Evolutionary conservation across 2,329 filamentous ascomycete genomes (phyloP), one percentile per base, ranked within the genome.

Genomic region (Myriangium duriaei): DNA sequence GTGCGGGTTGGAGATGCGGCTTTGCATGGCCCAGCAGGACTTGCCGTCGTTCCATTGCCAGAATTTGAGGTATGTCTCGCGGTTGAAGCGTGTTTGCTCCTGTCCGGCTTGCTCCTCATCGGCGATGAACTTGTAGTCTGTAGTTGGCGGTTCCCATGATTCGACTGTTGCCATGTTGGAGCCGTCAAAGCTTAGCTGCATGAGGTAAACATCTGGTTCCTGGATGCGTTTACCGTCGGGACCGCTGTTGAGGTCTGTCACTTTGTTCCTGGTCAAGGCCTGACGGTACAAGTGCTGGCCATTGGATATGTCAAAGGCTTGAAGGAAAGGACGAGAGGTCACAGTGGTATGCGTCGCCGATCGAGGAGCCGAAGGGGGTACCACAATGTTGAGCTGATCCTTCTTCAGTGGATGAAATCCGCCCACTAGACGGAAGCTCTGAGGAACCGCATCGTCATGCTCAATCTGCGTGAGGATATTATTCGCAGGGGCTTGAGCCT

Each of bases 101-200:
- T 47, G 39, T 6, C 50, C 41, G 28, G 45, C 48, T 11, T 54
- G 50, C 34, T 61, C 52, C 30, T 62, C 58, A 10, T 57, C 50
- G 36, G 66, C 58, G 17, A 81, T 57, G 40, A 70, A 69, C 28
- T 73, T 69, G 11, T 82, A 60, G 52, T 95, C 86, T 42, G 72
- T 65, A 10, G 64, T 61, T 7, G 82, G 75, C 1, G 86, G 86
- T 36, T 72, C 70, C 91, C 91, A 98, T 51, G 87, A 82, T 54
- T 98, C 91, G 1, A 93, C 73, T 1, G 85, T 95, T 4, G 81
- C 87, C 41, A 98, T 71, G 87, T 88, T 96, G 47, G 76, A 71
- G 12, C 88, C 88, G 52, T 96, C 80, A 34, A 71, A 65, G 30
- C 82, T 88, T 48, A 91, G 75, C 30, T 78, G 72, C 35, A 96